Percentiles rank a stretch among this genome's conserved stretches.
These are phyloP conservation scores for Globisporangium barbulae DNA, from an alignment of 352 stramenopile genomes.

Conservation along the genomic window DNA sequence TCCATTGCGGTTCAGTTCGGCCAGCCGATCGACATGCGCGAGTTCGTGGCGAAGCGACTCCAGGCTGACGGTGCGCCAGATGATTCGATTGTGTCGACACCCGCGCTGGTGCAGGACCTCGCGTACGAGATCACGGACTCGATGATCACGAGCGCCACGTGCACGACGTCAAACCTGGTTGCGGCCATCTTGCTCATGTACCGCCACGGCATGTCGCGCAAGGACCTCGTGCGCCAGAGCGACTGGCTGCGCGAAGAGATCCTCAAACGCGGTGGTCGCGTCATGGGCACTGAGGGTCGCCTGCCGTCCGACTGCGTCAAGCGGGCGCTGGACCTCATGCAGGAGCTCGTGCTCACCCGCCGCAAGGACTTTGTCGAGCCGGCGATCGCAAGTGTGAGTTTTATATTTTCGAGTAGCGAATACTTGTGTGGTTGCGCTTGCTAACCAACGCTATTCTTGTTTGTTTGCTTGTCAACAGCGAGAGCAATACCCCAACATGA, in stretches of 20 bases:
- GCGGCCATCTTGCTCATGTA: conserved; percentile 76
- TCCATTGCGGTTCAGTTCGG: conserved; percentile 81
- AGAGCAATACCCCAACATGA: conserved; percentile 85
- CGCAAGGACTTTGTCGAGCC: conserved; percentile 80
- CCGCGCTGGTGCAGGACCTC: conserved; percentile 51
- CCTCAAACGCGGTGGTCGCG: conserved; percentile 57
- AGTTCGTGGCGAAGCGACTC: conserved; percentile 35
- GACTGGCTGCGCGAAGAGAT: conserved; percentile 77
- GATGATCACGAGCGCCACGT: conserved; percentile 66
- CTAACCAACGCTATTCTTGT: conserved; percentile 13
- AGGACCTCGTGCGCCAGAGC: conserved; percentile 66
- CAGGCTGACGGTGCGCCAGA: conserved; percentile 16
- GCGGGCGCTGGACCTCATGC: conserved; percentile 57
- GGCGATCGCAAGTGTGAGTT: conserved; percentile 64
- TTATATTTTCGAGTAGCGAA: not conserved
- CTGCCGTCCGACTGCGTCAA: conserved; percentile 65
- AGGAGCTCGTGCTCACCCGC: conserved; percentile 62
- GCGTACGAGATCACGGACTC: conserved; percentile 74
- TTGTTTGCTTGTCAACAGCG: conserved; percentile 28
- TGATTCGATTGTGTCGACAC: conserved; percentile 33
- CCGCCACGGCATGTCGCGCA: conserved; percentile 69
- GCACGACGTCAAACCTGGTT: conserved; percentile 71
- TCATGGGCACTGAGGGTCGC: conserved; percentile 68
- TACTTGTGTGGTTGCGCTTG: not conserved
- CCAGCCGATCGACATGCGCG: conserved; percentile 57